These are phyloP conservation scores for Iberis pinnata DNA, from an alignment of 345 rosid species.

Conservation along the genomic window DNA sequence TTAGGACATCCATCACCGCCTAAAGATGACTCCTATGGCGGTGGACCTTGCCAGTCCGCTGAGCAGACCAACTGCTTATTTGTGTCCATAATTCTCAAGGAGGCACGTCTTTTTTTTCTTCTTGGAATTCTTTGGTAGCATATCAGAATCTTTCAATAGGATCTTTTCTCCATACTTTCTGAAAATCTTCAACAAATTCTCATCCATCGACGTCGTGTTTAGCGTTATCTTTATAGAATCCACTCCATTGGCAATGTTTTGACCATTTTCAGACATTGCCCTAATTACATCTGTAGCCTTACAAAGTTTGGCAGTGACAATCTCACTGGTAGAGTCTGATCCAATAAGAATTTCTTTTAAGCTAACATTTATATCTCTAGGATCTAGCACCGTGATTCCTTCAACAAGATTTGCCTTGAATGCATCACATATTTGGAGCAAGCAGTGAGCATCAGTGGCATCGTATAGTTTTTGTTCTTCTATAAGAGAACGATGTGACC, in stretches of 20 bases:
- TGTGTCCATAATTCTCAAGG: conserved; percentile 26
- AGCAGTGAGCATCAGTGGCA: conserved; percentile 84
- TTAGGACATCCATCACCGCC: conserved; percentile 89
- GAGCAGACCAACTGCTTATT: conserved; percentile 33
- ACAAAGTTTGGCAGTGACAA: conserved; percentile 31
- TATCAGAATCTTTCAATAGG: conserved; percentile 61
- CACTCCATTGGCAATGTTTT: conserved; percentile 36
- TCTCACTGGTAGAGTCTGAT: conserved; percentile 30
- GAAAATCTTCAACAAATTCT: conserved; percentile 49
- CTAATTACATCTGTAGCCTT: conserved; percentile 57
- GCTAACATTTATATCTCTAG: conserved; percentile 39
- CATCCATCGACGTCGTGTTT: conserved; percentile 65
- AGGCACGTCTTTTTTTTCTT: conserved; percentile 49
- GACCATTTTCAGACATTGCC: conserved; percentile 42
- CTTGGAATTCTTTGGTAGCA: conserved; percentile 47
- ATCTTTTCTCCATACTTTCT: conserved; percentile 64
- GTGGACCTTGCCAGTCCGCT: conserved; percentile 68
- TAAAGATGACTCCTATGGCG: conserved; percentile 71
- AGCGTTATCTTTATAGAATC: conserved; percentile 31
- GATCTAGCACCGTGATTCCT: conserved; percentile 32
- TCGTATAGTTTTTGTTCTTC: conserved; percentile 86
- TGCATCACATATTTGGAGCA: conserved; percentile 58
- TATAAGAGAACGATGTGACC: conserved; percentile 90
- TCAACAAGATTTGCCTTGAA: conserved; percentile 42
- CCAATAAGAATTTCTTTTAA: conserved; percentile 51